Base-by-base conservation (phyloP, 2,329 filamentous ascomycete genomes). In the Blastomyces parvus region DNA sequence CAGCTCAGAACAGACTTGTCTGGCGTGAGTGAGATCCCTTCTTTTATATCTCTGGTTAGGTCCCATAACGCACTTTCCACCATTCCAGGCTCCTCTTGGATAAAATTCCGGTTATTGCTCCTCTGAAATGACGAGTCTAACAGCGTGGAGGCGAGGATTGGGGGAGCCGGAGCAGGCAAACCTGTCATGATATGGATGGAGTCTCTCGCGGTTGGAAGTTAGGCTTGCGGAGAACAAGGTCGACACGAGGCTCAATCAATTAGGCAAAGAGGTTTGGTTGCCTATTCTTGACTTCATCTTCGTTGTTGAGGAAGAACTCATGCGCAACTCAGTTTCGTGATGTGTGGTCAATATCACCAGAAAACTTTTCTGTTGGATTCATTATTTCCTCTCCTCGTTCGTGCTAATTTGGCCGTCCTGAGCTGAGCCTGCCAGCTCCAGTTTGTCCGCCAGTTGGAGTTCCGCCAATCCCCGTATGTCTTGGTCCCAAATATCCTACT, bases 141-240 rank as follows among this genome's bases (percentile, higher is more conserved):
- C 22, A 67, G 52, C n/a, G 62, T 33, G 3, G 64, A 65, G 40
- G 66, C 66, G 40, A 67, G 65, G 7, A 66, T 59, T 14, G 66
- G 56, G 8, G 42, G 61, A 13, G 65, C 64, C 30, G 66, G 33
- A 1, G 36, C 55, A n/a, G 55, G 40, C 44, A 30, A 40, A 3
- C n/a, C 42, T 8, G 42, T 11, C 57, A 59, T 59, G 4, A 48
- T 58, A 44, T 44, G 4, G 2, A 30, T 30, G 40, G 1, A 50
- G 5, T 17, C 36, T 38, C 56, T 25, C 36, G 11, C 22, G 0
- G 22, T 27, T n/a, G 57, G 19, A 59, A 33, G 3, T 30, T 46
- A 40, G 25, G 17, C 13, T 33, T 3, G 2, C 17, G 42, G 25
- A 59, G 19, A 22, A 19, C 4, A 40, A 25, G 7, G 33, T 14